Percentiles rank a stretch among this genome's conserved stretches.
These are phyloP conservation scores for Pseudocercospora eumusae DNA, from an alignment of 2,329 filamentous ascomycete genomes.

Conservation along the genomic window DNA sequence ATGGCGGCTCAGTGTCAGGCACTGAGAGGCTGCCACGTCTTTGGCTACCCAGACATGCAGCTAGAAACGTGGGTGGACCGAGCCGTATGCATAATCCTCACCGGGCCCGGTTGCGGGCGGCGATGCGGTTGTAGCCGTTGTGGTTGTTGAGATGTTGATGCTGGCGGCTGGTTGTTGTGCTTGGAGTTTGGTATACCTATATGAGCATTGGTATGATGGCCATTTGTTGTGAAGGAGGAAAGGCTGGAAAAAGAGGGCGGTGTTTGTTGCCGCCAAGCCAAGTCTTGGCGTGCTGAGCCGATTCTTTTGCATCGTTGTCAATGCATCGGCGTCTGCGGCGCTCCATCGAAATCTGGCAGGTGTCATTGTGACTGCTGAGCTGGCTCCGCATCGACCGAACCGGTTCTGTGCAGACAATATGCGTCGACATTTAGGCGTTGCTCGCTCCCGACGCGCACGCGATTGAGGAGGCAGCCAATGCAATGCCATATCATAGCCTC, in stretches of 20 bases:
- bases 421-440: constrained; percentile 2
- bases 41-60: constrained; percentile 22
- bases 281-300: no score
- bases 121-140: constrained; percentile 11
- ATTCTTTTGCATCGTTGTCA: neutral
- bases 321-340: neutral
- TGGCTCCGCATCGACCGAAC: neutral
- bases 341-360: constrained; percentile 3
- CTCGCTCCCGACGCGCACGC: constrained; percentile 1
- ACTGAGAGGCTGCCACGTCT: constrained; percentile 37
- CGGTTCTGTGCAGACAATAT: neutral
- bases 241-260: neutral
- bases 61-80: constrained; percentile 24
- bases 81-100: constrained; percentile 10
- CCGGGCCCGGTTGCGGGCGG: constrained; percentile 7
- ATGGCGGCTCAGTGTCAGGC: constrained; percentile 26
- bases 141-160: constrained; percentile 11
- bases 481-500: constrained; percentile 12
- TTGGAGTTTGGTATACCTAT: neutral
- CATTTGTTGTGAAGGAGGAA: no score
- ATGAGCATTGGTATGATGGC: neutral
- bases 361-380: constrained; percentile 1
- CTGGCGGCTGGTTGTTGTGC: constrained; percentile 6
- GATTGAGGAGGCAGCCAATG: constrained; percentile 13
- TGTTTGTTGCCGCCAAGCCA: neutral